Percentiles rank a stretch among this genome's conserved stretches.
Evolutionary conservation across 148 eudicot species (phyloP).

Genomic region (Nyssa sinensis): DNA sequence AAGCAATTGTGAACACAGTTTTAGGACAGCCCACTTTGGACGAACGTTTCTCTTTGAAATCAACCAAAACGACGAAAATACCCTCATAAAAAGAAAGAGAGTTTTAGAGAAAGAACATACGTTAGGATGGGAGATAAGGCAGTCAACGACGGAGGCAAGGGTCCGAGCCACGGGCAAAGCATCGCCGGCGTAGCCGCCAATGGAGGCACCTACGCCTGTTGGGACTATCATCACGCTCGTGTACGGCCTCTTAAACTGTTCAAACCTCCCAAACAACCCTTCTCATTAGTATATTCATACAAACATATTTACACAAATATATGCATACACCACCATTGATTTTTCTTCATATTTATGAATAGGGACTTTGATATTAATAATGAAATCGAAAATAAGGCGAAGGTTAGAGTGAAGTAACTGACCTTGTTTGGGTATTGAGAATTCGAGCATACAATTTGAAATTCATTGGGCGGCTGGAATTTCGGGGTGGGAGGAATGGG

Average conservation of each 20-base stretch:
- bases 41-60: no score
- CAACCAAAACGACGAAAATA: no score
- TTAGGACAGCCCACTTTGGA: no score
- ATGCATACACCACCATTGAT: background rate
- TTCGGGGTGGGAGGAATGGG: background rate
- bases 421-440: slow-evolving; percentile 28
- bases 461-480: slow-evolving; percentile 11
- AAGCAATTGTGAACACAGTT: no score
- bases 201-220: slow-evolving; percentile 88
- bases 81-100: background rate
- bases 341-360: no score
- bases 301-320: background rate
- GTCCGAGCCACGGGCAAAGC: slow-evolving; percentile 91
- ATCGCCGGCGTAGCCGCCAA: slow-evolving; percentile 94
- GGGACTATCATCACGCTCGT: slow-evolving; percentile 94
- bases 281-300: background rate
- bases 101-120: slow-evolving; percentile 28
- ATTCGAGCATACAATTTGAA: slow-evolving; percentile 17
- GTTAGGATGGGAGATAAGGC: slow-evolving; percentile 92
- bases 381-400: background rate
- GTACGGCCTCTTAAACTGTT: slow-evolving; percentile 64
- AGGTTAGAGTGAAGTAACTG: slow-evolving; percentile 7
- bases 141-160: slow-evolving; percentile 79
- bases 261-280: background rate
- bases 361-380: no score